phyloP scores from a whole-genome alignment of 2,329 filamentous ascomycete species.

The Paecilomyces sp. region DNA sequence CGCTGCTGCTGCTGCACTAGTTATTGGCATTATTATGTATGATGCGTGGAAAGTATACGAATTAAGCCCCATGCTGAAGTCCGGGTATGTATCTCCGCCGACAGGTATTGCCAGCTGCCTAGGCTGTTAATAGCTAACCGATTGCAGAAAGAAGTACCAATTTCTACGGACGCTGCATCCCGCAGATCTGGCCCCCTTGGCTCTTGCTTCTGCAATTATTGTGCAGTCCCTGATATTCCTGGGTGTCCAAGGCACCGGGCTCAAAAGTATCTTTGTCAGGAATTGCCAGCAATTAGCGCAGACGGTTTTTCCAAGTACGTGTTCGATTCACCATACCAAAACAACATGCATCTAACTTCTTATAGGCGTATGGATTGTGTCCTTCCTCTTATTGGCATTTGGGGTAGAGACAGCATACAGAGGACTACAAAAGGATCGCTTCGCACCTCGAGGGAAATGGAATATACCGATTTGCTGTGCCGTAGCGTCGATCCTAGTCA shows the following conservation, averaged over 20 bases:
- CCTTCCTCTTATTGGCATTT: conserved; percentile 15
- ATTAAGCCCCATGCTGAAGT: neutral
- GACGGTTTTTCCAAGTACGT: conserved; percentile 16
- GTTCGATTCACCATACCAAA: neutral
- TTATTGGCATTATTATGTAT: conserved; percentile 5
- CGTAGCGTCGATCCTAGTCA: conserved; percentile 7
- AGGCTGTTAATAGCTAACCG: neutral
- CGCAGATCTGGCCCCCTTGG: conserved; percentile 10
- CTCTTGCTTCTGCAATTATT: conserved; percentile 9
- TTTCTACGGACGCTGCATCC: conserved; percentile 9
- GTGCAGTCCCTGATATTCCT: conserved; percentile 10
- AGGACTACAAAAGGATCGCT: conserved; percentile 8
- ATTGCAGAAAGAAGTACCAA: conserved; percentile 3
- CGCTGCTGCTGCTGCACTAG: conserved; percentile 6
- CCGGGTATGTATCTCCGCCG: conserved; percentile 2
- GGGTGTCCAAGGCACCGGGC: conserved; percentile 6
- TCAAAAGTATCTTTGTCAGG: conserved; percentile 1
- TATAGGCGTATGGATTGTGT: conserved; percentile 17
- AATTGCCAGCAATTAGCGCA: conserved; percentile 10
- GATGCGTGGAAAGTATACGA: conserved; percentile 5
- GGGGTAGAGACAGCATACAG: conserved; percentile 13
- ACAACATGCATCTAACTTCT: conserved; percentile 3
- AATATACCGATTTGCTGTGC: conserved; percentile 11
- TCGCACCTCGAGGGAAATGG: conserved; percentile 10
- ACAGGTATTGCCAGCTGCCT: neutral